Evolutionary conservation across 2,329 filamentous ascomycete genomes (phyloP), one percentile per base, ranked within the genome.

Genomic region (Blastomyces parvus): DNA sequence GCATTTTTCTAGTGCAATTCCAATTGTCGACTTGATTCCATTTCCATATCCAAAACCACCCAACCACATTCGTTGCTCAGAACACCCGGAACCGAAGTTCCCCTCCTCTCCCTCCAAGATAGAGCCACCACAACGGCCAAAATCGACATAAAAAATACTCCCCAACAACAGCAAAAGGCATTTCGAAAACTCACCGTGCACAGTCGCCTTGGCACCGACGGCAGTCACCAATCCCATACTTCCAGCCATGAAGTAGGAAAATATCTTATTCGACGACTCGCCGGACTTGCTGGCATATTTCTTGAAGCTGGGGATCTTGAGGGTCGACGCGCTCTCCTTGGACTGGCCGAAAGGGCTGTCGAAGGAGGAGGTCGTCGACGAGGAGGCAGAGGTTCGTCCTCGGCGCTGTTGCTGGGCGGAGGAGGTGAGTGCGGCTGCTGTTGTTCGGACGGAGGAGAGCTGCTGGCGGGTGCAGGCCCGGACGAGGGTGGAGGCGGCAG

Each of bases 161-260:
- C 33, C 33, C 42, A 56, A 61, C 66, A 66, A 68, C 19, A 25
- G 17, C 11, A 25, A 48, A 48, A 48, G 22, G 5, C 9, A 48
- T 25, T 36, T 33, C 27, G 11, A 48, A 33, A 65, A 78, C 89
- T 76, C 86, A 99, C 94, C 93, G 84, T 97, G 91, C 70, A 99
- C 91, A 69, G 94, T 97, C 72, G 90, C 91, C 88, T 99, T 99
- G 76, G 93, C 94, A 74, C 93, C 93, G 70, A 94, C 89, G 64
- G 93, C 93, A 68, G 89, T 87, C 76, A 97, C 84, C 74, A 94
- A 88, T 76, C 94, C 94, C 84, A 99, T 88, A 63, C 90, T 88
- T 73, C 94, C 94, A 69, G 96, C 94, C 90, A 97, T 96, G 81
- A 99, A 97, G 85, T 99, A 99, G 73, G 88, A 87, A 79, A 96